Percentiles rank a stretch among this genome's conserved stretches.
Evolutionary conservation across 345 rosid genomes (phyloP).

Genomic region (Eucalyptus camaldulensis): DNA sequence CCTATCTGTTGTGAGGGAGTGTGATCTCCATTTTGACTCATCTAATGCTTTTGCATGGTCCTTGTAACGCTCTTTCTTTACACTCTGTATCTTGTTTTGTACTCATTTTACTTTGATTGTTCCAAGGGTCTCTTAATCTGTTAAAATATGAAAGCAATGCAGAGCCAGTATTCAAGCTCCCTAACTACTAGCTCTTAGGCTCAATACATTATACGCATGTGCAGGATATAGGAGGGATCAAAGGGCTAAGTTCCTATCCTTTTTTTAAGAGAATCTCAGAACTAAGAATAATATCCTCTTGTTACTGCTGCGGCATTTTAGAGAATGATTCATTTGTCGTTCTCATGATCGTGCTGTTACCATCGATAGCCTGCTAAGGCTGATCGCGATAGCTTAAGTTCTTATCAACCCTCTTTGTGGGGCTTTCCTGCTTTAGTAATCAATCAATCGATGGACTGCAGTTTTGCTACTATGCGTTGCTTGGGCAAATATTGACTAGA

Average conservation of each 20-base stretch:
- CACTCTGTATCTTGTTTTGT: background rate
- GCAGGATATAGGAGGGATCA: background rate
- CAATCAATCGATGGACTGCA: too few species aligned
- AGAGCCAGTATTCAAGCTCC: background rate
- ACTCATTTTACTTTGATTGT: background rate
- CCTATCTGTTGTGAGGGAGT: background rate
- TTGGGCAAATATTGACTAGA: too few species aligned
- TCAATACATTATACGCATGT: too few species aligned
- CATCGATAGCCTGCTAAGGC: too few species aligned
- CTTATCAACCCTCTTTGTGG: too few species aligned
- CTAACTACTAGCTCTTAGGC: background rate
- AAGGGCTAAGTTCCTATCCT: background rate
- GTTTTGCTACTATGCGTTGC: too few species aligned
- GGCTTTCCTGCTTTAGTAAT: too few species aligned
- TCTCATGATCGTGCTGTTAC: too few species aligned
- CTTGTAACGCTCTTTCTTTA: background rate
- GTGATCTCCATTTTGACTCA: background rate
- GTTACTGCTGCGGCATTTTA: too few species aligned
- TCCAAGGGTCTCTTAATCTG: background rate
- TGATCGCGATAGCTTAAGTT: too few species aligned
- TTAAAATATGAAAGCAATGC: background rate
- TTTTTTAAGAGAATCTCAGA: background rate
- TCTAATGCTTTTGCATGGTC: background rate
- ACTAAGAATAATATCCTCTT: background rate
- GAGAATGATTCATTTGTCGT: too few species aligned